A percentile compares a stretch with the other conserved stretches of the same genome.
Evolutionary conservation across 2,329 filamentous ascomycete genomes (phyloP).

Genomic region (Juglanconis juglandina): DNA sequence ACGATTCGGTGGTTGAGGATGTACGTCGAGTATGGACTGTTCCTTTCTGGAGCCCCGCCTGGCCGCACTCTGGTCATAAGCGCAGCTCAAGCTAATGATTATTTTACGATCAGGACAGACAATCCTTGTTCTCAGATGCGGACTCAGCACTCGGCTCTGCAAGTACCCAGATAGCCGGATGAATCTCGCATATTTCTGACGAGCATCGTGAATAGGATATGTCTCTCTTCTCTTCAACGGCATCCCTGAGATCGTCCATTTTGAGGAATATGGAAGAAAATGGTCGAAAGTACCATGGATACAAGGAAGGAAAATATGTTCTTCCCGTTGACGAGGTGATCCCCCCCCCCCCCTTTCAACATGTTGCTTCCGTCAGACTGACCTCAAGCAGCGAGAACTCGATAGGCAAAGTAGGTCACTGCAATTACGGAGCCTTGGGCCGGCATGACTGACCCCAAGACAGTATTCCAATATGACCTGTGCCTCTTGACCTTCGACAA

Average conservation of each 20-base stretch:
- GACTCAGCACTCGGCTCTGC: conserved; percentile 30
- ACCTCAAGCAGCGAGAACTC: conserved; percentile 31
- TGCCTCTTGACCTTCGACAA: conserved; percentile 42
- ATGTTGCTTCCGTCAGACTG: neutral
- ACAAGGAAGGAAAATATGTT: conserved; percentile 36
- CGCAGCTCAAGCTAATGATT: neutral
- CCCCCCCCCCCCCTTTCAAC: too few species aligned
- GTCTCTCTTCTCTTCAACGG: conserved; percentile 30
- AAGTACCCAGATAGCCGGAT: conserved; percentile 10
- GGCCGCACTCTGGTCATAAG: neutral
- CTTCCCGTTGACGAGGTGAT: conserved; percentile 36
- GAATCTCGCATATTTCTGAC: neutral
- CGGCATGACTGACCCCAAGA: neutral
- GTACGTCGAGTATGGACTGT: conserved; percentile 6
- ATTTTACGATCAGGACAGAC: conserved; percentile 3
- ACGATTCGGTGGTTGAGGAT: conserved; percentile 15
- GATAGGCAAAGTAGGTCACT: conserved; percentile 28
- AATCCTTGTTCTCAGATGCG: conserved; percentile 19
- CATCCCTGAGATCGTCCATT: conserved; percentile 30
- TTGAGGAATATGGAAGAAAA: conserved; percentile 31
- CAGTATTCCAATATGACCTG: conserved; percentile 33
- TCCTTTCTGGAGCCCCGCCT: neutral
- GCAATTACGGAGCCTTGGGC: neutral
- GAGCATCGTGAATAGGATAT: conserved; percentile 21
- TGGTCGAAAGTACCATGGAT: conserved; percentile 36